Base-by-base conservation (phyloP, 495 filamentous ascomycete species). In the Neurospora discreta region DNA sequence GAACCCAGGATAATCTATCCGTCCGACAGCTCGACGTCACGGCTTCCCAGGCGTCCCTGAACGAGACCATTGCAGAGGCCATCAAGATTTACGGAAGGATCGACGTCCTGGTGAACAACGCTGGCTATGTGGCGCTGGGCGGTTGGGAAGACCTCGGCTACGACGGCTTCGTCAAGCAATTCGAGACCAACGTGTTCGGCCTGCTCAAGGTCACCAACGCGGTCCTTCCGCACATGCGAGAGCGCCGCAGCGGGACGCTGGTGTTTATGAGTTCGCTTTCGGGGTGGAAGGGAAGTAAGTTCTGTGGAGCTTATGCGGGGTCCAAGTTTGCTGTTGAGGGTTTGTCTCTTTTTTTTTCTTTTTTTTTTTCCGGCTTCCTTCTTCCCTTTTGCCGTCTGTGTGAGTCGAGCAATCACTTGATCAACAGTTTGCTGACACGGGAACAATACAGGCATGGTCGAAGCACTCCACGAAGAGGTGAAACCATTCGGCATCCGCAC, bases 31-130 rank as follows among this genome's bases (percentile, higher is more conserved):
- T 88, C 52, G 85, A 87, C 41, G 84, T 86, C 10, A 84, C 82
- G 3, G 78, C 82, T 18, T 77, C 82, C 44, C 79, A 69, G 69
- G 70, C 75, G 18, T 78, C 79, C 16, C 82, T 88, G 71, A 71
- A 78, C 15, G 71, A 76, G 2, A 80, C 78, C 18, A 75, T 88
- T 23, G 39, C 75, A 5, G 46, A 76, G 0, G 81, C 83, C 1
- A 44, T 82, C 1, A 41, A 74, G n/a, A 76, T 80, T 38, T 82
- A 82, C 71, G 75, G 74, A 1, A 79, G 80, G 33, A 84, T 89
- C 71, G 86, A 89, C 71, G 83, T 88, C 8, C 77, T 88, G 10
- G 82, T 88, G 58, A 88, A 88, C 78, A 89, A 88, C 70, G 87
- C 87, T 3, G 87, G 87, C 5, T 60, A 83, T 83, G 52, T 79